Evolutionary conservation across 805 yeast species (phyloP), one percentile per base, ranked within the genome.

Genomic region (Starmerella scarabaei): DNA sequence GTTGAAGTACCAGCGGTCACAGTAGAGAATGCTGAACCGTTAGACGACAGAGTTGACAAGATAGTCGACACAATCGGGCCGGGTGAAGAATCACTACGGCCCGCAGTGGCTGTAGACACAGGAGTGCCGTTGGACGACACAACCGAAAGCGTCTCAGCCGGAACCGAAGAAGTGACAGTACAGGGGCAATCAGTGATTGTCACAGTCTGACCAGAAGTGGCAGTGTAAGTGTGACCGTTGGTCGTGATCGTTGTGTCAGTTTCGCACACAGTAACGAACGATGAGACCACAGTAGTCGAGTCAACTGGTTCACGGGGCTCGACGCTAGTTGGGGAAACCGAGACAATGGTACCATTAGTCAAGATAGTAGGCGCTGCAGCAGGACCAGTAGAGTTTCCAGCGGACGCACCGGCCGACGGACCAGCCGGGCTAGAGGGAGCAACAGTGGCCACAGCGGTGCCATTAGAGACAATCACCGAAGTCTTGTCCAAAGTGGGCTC

Each of bases 171-270:
- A 6, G 30, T 28, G 7, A 28, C 5, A 28, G 30, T 28, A n/a
- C 30, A 23, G 9, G 54, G 52, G 36, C 45, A 33, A 24, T 34
- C 37, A 15, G 85, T 77, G 71, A 78, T 70, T 60, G 84, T 78
- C 56, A 78, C 61, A 50, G 85, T 79, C 56, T 83, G 76, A 40
- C 83, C 73, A 50, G 61, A 74, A 43, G 81, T 72, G 56, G 75
- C 80, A 48, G 80, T 73, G 71, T 71, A 68, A 55, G 84, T 76
- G 58, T 59, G 59, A 66, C 68, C 69, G 69, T 74, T 75, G 57
- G 72, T 67, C 50, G 64, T 65, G 41, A 77, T 53, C 38, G 67
- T 61, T 50, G 86, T 79, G 36, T 85, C 62, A 46, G 56, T 63
- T 59, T 86, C 85, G 62, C 86, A 79, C 76, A 74, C 77, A 51